Conservation (phyloP, 495 filamentous ascomycete species). For the Geoglossum glabrum region DNA sequence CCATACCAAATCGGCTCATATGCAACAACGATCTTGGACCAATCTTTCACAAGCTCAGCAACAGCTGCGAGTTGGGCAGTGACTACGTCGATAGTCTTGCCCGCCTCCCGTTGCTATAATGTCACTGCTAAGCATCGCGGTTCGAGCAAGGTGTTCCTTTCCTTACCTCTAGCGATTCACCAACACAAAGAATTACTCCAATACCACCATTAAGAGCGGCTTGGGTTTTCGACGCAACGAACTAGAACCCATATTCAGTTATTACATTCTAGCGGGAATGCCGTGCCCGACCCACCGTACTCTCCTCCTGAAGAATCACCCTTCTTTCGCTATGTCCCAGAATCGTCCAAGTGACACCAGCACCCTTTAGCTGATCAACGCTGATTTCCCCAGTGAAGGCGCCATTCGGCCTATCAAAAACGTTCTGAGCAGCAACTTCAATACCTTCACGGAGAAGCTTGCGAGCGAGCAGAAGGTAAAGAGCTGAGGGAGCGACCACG, state of each 20-base stretch:
- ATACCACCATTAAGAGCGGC: slow-evolving; percentile 70
- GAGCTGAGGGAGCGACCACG: slow-evolving; percentile 73
- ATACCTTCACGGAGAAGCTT: slow-evolving; percentile 48
- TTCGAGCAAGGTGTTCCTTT: neutral
- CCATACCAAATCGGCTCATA: slow-evolving; percentile 92
- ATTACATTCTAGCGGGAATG: neutral
- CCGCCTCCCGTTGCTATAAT: slow-evolving; percentile 54
- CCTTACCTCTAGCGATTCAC: slow-evolving; percentile 63
- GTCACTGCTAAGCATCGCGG: neutral
- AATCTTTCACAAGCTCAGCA: slow-evolving; percentile 52
- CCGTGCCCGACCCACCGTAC: slow-evolving; percentile 28
- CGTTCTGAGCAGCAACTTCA: slow-evolving; percentile 81
- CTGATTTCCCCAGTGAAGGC: slow-evolving; percentile 95
- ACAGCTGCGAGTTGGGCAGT: slow-evolving; percentile 30
- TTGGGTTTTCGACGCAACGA: slow-evolving; percentile 85
- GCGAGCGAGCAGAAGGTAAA: slow-evolving; percentile 76
- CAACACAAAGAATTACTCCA: slow-evolving; percentile 86
- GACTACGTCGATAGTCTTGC: slow-evolving; percentile 78
- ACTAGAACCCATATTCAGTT: slow-evolving; percentile 20
- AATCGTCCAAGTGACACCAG: slow-evolving; percentile 70
- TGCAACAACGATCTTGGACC: slow-evolving; percentile 85
- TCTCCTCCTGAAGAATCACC: slow-evolving; percentile 64
- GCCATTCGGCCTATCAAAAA: slow-evolving; percentile 89
- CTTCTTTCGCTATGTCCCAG: slow-evolving; percentile 88
- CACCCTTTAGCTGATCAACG: slow-evolving; percentile 73